Conservation (phyloP, 2,329 filamentous ascomycete genomes). For the Verticillium zaregamsianum region DNA sequence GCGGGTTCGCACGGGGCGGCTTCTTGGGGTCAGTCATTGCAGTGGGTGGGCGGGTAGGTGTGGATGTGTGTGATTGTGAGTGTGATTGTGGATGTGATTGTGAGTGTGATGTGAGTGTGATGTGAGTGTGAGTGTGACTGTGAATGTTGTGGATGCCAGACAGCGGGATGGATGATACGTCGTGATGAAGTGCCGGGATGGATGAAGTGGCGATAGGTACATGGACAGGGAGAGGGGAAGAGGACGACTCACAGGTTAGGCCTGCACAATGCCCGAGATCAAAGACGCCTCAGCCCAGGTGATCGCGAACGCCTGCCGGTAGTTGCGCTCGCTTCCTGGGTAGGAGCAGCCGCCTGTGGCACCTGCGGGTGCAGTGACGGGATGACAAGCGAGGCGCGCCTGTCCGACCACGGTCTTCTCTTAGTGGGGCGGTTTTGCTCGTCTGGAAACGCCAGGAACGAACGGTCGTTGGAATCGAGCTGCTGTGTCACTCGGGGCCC, state of each 20-base stretch:
- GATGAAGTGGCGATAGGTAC: not conserved
- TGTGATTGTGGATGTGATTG: not conserved
- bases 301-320: not conserved
- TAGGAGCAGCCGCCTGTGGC: not conserved
- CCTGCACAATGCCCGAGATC: not conserved
- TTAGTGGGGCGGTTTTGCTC: no score
- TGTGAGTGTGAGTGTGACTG: not conserved
- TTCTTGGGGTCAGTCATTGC: not conserved
- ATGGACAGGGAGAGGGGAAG: not conserved
- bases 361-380: not conserved
- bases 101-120: no score
- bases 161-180: not conserved
- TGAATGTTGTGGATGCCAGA: no score
- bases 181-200: not conserved
- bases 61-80: not conserved
- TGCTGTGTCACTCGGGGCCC: not conserved
- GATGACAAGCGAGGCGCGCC: not conserved
- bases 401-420: not conserved
- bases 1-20: not conserved
- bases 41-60: not conserved
- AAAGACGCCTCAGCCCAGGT: not conserved
- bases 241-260: not conserved
- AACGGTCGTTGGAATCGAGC: no score
- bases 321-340: not conserved
- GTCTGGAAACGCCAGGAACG: no score